phyloP scores from a whole-genome alignment of 345 rosid genomes.

The Geranium rotundifolium region DNA sequence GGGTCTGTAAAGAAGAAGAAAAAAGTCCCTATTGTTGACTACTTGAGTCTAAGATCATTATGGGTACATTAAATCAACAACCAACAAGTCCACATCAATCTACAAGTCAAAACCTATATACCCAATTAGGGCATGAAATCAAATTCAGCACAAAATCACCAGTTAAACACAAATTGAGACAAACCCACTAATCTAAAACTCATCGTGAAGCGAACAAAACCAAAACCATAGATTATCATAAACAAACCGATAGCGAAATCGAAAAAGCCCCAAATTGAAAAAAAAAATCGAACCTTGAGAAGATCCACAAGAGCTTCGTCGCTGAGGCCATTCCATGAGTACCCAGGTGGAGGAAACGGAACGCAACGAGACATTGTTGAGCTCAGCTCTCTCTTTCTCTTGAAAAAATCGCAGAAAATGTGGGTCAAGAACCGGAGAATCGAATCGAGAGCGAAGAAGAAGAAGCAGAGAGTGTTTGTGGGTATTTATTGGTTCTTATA shows the following conservation, averaged over 20 bases:
- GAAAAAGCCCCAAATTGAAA: not conserved
- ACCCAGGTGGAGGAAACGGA: slow-evolving; percentile 10
- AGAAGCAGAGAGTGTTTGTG: not conserved
- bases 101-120: too few relatives aligned
- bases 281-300: slow-evolving; percentile 1
- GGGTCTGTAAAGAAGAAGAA: not conserved
- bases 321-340: not conserved
- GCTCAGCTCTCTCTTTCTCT: not conserved
- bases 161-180: not conserved
- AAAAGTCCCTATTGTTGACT: not conserved
- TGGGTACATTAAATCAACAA: not conserved
- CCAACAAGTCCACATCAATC: not conserved
- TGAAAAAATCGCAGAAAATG: not conserved
- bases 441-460: not conserved
- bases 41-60: not conserved
- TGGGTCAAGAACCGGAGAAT: not conserved
- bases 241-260: not conserved
- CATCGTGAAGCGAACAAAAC: not conserved
- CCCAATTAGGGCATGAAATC: too few relatives aligned
- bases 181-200: not conserved
- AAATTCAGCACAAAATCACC: too few relatives aligned
- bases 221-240: not conserved
- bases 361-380: slow-evolving; percentile 12
- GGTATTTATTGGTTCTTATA: not conserved
- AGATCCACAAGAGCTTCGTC: not conserved